Percentiles rank a stretch among this genome's conserved stretches.
Conservation (phyloP, 2,329 filamentous ascomycete species). For the Helotiales sp. region DNA sequence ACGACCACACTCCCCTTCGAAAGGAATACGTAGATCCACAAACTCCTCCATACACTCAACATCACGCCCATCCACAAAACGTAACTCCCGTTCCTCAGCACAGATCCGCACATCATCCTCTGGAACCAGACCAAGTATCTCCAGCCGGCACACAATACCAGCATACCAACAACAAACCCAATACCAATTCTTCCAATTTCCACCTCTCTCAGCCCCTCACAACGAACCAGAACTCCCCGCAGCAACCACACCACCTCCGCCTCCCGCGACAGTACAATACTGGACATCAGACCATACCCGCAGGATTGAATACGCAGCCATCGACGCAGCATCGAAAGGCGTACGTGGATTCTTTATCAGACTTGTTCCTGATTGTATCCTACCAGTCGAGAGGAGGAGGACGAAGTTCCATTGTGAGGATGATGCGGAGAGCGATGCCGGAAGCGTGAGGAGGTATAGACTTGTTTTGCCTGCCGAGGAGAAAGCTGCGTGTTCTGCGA, state of each 20-base stretch:
- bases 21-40: slow-evolving; percentile 15
- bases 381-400: slow-evolving; percentile 49
- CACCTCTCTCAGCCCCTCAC: slow-evolving; percentile 21
- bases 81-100: slow-evolving; percentile 19
- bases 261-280: slow-evolving; percentile 62
- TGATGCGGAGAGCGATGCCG: slow-evolving; percentile 44
- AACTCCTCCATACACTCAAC: slow-evolving; percentile 18
- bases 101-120: slow-evolving; percentile 1
- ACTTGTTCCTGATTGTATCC: slow-evolving; percentile 62
- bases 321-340: slow-evolving; percentile 61
- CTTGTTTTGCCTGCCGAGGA: slow-evolving; percentile 50
- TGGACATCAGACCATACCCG: slow-evolving; percentile 66
- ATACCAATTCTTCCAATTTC: slow-evolving; percentile 35
- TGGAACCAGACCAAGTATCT: slow-evolving; percentile 7
- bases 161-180: slow-evolving; percentile 3
- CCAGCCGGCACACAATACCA: slow-evolving; percentile 13
- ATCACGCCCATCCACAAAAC: slow-evolving; percentile 22
- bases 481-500: neutral
- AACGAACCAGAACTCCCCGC: neutral
- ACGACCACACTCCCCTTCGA: slow-evolving; percentile 6
- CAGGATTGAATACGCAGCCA: slow-evolving; percentile 64
- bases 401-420: slow-evolving; percentile 55
- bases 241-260: slow-evolving; percentile 38
- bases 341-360: slow-evolving; percentile 60
- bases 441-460: slow-evolving; percentile 63